phyloP scores from a whole-genome alignment of 805 yeast species.

The Torulaspora indica region DNA sequence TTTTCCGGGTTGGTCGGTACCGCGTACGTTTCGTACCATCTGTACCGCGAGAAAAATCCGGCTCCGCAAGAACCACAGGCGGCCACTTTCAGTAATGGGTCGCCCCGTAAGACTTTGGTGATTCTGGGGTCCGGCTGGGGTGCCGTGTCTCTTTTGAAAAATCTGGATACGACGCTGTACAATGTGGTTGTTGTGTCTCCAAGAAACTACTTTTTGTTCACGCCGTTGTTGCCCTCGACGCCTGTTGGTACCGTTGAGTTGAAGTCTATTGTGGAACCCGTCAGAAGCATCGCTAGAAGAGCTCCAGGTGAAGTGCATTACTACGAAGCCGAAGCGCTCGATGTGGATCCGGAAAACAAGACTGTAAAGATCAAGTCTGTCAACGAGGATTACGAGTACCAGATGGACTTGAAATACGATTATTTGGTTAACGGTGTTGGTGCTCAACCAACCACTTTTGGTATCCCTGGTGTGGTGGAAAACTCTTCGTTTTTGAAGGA shows the following conservation, averaged over 20 bases:
- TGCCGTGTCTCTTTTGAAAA: conserved; percentile 75
- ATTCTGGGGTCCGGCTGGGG: conserved; percentile 95
- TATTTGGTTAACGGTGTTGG: conserved; percentile 91
- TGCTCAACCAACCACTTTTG: conserved; percentile 90
- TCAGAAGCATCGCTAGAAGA: conserved; percentile 78
- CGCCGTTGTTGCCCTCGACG: conserved; percentile 92
- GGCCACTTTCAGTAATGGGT: conserved; percentile 46
- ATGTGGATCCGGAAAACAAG: conserved; percentile 69
- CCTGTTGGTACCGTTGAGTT: conserved; percentile 90
- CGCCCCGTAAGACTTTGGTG: conserved; percentile 47
- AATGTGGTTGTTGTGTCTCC: conserved; percentile 90
- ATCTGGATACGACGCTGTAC: conserved; percentile 78
- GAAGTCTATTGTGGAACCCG: conserved; percentile 91
- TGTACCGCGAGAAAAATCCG: conserved; percentile 61
- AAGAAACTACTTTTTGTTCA: conserved; percentile 89
- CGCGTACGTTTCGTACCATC: conserved; percentile 57
- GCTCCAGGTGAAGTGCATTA: conserved; percentile 72
- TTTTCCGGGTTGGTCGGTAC: conserved; percentile 46
- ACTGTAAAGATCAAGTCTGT: conserved; percentile 56
- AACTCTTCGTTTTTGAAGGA: conserved; percentile 87
- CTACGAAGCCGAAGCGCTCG: conserved; percentile 86
- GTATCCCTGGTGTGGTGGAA: conserved; percentile 90
- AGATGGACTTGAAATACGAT: conserved; percentile 59
- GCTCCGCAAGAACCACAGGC: conserved; percentile 56
- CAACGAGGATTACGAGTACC: conserved; percentile 44